phyloP scores from a whole-genome alignment of 1,284 basidiomycete genomes.

The Earliella scabrosa region DNA sequence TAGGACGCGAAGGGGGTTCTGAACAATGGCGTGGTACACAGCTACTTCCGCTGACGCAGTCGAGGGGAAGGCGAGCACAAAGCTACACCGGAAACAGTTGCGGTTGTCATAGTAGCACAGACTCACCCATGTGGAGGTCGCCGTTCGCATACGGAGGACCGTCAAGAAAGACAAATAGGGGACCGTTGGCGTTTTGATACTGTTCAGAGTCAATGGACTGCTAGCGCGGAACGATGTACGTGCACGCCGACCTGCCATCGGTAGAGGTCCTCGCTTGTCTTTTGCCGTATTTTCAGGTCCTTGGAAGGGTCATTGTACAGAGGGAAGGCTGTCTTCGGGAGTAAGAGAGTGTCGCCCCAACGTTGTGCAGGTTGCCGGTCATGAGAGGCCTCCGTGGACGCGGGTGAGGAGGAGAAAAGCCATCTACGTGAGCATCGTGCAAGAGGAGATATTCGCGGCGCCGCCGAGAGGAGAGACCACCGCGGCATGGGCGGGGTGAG shows the following conservation, averaged over 20 bases:
- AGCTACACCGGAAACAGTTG: neutral
- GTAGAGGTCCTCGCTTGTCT: slow-evolving; percentile 83
- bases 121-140: slow-evolving; percentile 89
- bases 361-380: slow-evolving; percentile 31
- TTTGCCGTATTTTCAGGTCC: slow-evolving; percentile 64
- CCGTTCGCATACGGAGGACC: slow-evolving; percentile 99
- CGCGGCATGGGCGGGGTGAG: slow-evolving; percentile 18
- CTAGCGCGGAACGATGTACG: neutral
- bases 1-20: no score
- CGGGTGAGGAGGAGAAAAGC: slow-evolving; percentile 7
- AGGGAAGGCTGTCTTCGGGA: slow-evolving; percentile 87
- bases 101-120: neutral
- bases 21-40: neutral
- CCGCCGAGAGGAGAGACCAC: slow-evolving; percentile 19
- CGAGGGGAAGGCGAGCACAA: neutral
- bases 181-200: slow-evolving; percentile 67
- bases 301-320: slow-evolving; percentile 74
- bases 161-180: slow-evolving; percentile 89
- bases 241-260: slow-evolving; percentile 74
- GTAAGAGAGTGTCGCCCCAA: slow-evolving; percentile 64
- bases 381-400: slow-evolving; percentile 35
- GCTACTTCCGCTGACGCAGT: neutral
- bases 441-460: slow-evolving; percentile 8
- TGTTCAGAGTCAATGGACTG: slow-evolving; percentile 35
- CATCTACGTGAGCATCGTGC: slow-evolving; percentile 15